These are phyloP conservation scores for Cladorrhinum samala DNA, from an alignment of 495 filamentous ascomycete genomes.

Conservation along the genomic window DNA sequence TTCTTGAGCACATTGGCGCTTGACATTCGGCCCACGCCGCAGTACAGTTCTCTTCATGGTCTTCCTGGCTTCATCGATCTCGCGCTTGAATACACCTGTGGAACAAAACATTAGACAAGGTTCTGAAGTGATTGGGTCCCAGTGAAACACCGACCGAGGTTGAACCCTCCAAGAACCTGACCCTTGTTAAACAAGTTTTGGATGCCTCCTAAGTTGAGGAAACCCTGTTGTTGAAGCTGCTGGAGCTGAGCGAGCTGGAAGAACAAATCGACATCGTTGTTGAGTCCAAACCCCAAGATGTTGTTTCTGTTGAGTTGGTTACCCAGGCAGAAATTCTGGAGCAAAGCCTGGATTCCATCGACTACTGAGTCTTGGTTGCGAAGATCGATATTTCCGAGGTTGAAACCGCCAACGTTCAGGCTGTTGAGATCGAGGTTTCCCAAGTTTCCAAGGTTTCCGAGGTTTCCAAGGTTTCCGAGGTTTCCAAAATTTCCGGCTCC, in stretches of 20 bases:
- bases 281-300: conserved; percentile 25
- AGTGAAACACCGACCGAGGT: conserved; percentile 23
- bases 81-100: conserved; percentile 33
- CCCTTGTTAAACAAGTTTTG: conserved; percentile 33
- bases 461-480: conserved; percentile 1
- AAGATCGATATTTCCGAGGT: conserved; percentile 42
- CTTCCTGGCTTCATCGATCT: conserved; percentile 24
- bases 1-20: conserved; percentile 11
- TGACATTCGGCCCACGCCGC: conserved; percentile 14
- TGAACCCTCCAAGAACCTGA: conserved; percentile 27
- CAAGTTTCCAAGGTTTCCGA: not conserved
- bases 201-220: conserved; percentile 30
- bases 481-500: conserved; percentile 1
- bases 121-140: not conserved
- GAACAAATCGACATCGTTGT: conserved; percentile 35
- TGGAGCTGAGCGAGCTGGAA: conserved; percentile 37
- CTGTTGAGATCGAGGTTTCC: conserved; percentile 7
- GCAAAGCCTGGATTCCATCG: conserved; percentile 29
- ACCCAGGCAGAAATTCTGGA: conserved; percentile 30
- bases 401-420: conserved; percentile 25
- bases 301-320: conserved; percentile 28
- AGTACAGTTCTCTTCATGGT: conserved; percentile 23
- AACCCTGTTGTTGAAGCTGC: conserved; percentile 36
- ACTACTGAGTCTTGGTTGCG: conserved; percentile 29
- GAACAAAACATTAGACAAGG: conserved; percentile 10